Evolutionary conservation across 495 filamentous ascomycete genomes (phyloP).

Genomic region (Tuber indicum): DNA sequence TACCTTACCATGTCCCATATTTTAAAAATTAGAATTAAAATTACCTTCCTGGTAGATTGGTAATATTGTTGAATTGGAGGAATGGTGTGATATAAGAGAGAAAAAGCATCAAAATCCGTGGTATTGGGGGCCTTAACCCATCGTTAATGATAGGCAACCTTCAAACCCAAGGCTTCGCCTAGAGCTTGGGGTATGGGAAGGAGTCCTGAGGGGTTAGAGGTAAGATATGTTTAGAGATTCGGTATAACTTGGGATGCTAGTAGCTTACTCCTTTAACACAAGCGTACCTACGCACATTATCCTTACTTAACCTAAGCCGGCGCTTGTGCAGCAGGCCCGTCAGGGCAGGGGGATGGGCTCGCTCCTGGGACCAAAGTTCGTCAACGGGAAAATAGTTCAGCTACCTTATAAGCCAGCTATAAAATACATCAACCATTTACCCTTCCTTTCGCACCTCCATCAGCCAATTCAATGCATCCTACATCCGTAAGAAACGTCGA

Average conservation of each 20-base stretch:
- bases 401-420: constrained; percentile 1
- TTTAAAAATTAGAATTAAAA: no score
- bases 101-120: no score
- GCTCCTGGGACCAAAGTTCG: background rate
- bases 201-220: background rate
- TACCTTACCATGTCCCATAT: no score
- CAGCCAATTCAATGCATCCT: background rate
- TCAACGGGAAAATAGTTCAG: constrained; percentile 1
- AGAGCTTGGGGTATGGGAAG: background rate
- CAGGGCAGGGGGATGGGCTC: background rate
- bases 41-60: no score
- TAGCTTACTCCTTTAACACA: background rate
- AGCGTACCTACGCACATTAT: background rate
- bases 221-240: background rate
- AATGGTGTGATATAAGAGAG: no score
- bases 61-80: no score
- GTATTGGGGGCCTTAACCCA: no score
- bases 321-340: background rate
- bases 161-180: background rate
- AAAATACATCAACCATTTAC: constrained; percentile 6
- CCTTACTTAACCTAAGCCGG: background rate
- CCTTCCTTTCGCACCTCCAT: background rate
- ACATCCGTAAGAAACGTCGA: constrained; percentile 5
- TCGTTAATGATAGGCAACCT: no score
- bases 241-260: background rate